phyloP scores from a whole-genome alignment of 257 asterid genomes.

The Solanum medicagineum region DNA sequence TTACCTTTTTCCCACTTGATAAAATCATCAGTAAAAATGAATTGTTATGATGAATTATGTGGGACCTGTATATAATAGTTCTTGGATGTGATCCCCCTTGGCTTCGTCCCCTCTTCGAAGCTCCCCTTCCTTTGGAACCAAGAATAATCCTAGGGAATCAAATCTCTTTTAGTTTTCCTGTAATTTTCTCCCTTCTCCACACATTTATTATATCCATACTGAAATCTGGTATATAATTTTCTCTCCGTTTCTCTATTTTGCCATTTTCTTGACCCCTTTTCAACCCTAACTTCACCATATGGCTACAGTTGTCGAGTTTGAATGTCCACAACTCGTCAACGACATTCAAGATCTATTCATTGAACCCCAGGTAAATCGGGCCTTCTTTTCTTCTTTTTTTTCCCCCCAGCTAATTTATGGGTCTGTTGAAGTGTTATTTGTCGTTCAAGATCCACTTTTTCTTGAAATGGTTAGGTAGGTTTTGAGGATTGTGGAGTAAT shows the following conservation, averaged over 20 bases:
- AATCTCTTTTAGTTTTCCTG: not conserved
- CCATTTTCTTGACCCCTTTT: not conserved
- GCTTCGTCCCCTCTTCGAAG: not conserved
- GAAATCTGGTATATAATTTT: not conserved
- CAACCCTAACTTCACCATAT: constrained; percentile 6
- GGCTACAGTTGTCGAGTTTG: constrained; percentile 33
- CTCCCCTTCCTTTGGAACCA: not conserved
- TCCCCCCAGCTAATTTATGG: not conserved
- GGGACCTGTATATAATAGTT: not conserved
- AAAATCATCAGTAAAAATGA: not conserved
- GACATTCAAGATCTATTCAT: constrained; percentile 26
- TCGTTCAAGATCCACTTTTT: not conserved
- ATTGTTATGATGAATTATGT: not conserved
- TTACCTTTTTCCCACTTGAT: not conserved
- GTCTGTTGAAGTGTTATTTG: not conserved
- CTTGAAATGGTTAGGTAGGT: not conserved
- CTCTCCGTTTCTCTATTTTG: not conserved
- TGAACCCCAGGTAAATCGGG: constrained; percentile 27
- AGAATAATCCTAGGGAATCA: not conserved
- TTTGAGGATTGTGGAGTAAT: not conserved
- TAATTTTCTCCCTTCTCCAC: not conserved
- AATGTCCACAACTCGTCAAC: constrained; percentile 23
- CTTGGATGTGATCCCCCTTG: not conserved
- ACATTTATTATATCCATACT: not conserved
- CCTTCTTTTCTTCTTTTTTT: not conserved